These are phyloP conservation scores for Lanmaoa rubissima DNA, from an alignment of 768 basidiomycete species.

Conservation along the genomic window DNA sequence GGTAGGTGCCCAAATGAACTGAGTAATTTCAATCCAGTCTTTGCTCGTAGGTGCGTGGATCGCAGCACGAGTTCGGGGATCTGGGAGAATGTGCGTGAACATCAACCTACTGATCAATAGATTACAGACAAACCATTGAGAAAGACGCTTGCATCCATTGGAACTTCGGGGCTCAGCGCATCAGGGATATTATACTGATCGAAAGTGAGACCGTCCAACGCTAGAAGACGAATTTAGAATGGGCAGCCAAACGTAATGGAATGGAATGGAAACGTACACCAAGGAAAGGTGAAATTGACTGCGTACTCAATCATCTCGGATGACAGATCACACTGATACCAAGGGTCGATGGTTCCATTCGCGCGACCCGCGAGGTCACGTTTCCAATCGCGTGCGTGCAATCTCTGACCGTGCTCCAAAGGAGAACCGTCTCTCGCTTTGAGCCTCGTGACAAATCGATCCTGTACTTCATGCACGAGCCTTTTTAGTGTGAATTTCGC, in stretches of 20 bases:
- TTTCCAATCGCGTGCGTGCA: conserved; percentile 34
- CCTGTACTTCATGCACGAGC: conserved; percentile 11
- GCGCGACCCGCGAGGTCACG: conserved; percentile 46
- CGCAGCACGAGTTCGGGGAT: conserved; percentile 43
- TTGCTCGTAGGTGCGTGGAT: conserved; percentile 69
- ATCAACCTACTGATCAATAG: conserved; percentile 33
- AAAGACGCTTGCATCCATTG: too few species aligned
- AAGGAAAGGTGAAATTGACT: conserved; percentile 63
- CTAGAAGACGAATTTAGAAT: neutral
- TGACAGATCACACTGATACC: conserved; percentile 59
- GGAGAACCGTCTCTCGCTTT: conserved; percentile 14
- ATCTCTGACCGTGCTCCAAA: conserved; percentile 17
- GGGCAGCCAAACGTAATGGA: neutral
- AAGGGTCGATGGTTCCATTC: conserved; percentile 55
- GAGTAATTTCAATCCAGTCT: conserved; percentile 36
- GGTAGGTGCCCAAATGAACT: conserved; percentile 21
- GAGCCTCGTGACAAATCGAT: conserved; percentile 5
- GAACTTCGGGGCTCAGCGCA: too few species aligned
- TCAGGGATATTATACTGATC: neutral
- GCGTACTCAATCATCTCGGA: conserved; percentile 67
- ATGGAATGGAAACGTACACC: conserved; percentile 32
- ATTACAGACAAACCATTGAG: too few species aligned
- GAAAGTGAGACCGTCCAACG: conserved; percentile 30
- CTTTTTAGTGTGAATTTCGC: conserved; percentile 4
- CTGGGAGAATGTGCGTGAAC: neutral